Conservation (phyloP, 768 basidiomycete genomes). For the Lactarius quietus region DNA sequence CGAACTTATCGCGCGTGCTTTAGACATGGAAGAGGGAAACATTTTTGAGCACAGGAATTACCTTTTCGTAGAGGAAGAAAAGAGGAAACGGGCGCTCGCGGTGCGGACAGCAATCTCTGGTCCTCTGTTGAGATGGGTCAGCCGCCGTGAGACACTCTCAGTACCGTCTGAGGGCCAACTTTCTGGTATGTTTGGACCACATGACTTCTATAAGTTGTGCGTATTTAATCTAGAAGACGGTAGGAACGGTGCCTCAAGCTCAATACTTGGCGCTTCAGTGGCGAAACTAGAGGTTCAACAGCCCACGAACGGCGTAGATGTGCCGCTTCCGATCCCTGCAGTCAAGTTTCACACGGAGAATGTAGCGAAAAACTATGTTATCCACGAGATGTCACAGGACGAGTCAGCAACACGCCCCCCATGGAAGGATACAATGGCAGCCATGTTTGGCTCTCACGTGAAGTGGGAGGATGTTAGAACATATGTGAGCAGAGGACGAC, state of each 20-base stretch:
- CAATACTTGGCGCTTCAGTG: not conserved
- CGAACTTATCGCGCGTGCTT: constrained; percentile 78
- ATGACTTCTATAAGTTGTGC: no score
- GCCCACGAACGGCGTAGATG: not conserved
- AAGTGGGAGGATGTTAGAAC: constrained; percentile 74
- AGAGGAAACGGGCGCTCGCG: constrained; percentile 62
- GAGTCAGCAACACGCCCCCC: constrained; percentile 47
- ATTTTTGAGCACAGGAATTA: constrained; percentile 75
- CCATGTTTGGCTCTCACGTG: constrained; percentile 83
- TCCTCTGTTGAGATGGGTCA: constrained; percentile 69
- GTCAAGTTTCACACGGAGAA: constrained; percentile 37
- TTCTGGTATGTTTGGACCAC: constrained; percentile 29
- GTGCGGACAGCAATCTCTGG: constrained; percentile 61
- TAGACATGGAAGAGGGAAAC: constrained; percentile 87
- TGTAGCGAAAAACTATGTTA: constrained; percentile 63
- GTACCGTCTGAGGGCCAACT: constrained; percentile 35
- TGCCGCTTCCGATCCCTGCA: not conserved
- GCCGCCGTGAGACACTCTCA: constrained; percentile 55
- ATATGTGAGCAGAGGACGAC: constrained; percentile 61
- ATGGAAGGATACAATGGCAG: constrained; percentile 73
- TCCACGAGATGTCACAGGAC: constrained; percentile 57
- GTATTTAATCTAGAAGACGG: constrained; percentile 8
- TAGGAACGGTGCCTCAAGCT: not conserved
- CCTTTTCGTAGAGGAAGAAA: constrained; percentile 77
- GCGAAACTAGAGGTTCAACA: not conserved